phyloP scores from a whole-genome alignment of 2,329 filamentous ascomycete species.

The Cordyceps militaris region DNA sequence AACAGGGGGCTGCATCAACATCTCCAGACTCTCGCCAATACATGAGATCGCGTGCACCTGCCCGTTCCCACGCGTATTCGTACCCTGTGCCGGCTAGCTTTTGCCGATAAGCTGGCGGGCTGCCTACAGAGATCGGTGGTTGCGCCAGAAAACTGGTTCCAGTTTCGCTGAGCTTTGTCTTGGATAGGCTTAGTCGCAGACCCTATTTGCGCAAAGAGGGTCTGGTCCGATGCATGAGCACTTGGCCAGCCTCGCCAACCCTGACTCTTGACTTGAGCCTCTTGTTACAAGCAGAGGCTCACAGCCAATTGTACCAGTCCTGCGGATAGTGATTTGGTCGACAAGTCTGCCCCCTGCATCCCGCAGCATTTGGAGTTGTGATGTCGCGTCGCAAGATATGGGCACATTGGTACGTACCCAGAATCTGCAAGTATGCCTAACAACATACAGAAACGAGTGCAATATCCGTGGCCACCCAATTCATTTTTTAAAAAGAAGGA shows the following conservation, averaged over 20 bases:
- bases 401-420: too few relatives aligned
- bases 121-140: conserved; percentile 6
- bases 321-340: too few relatives aligned
- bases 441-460: too few relatives aligned
- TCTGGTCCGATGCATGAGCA: background rate
- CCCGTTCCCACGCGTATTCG: conserved; percentile 10
- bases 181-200: background rate
- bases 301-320: background rate
- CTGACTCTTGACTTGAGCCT: too few relatives aligned
- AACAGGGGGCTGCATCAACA: background rate
- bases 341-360: too few relatives aligned
- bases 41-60: conserved; percentile 3
- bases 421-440: too few relatives aligned
- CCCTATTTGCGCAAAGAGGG: background rate
- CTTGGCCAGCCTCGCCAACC: background rate
- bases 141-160: background rate
- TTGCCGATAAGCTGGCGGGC: conserved; percentile 2
- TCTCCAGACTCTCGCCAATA: background rate
- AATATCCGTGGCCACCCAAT: background rate
- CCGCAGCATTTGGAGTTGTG: too few relatives aligned
- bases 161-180: background rate
- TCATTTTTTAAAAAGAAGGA: too few relatives aligned
- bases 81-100: background rate
- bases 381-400: too few relatives aligned
- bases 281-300: background rate